A percentile compares a stretch with the other conserved stretches of the same genome.
Evolutionary conservation across 805 yeast genomes (phyloP).

Genomic region (Aciculoconidium aculeatum): DNA sequence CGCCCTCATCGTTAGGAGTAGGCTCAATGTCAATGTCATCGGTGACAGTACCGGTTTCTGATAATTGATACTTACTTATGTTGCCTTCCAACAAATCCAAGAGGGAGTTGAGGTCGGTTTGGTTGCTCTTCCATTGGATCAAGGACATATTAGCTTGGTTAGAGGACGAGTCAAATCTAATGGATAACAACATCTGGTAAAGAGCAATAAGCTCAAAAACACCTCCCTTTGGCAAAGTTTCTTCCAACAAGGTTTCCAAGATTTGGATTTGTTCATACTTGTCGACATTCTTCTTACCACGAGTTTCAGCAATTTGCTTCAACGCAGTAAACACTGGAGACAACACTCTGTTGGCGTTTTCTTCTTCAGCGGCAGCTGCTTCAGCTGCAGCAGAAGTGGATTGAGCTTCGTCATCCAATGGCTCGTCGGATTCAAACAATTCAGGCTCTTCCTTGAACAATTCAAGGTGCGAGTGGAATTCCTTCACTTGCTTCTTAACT

Average conservation of each 20-base stretch:
- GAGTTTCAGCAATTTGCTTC: slow-evolving; percentile 70
- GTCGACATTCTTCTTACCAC: slow-evolving; percentile 95
- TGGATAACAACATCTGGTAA: slow-evolving; percentile 75
- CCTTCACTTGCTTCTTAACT: slow-evolving; percentile 72
- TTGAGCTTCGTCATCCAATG: slow-evolving; percentile 24
- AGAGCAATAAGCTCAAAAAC: slow-evolving; percentile 76
- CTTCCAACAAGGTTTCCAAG: slow-evolving; percentile 56
- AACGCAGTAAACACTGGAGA: slow-evolving; percentile 63
- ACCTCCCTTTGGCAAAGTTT: slow-evolving; percentile 17
- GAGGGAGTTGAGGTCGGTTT: slow-evolving; percentile 54
- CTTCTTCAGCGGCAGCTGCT: slow-evolving; percentile 18
- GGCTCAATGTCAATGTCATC: slow-evolving; percentile 72
- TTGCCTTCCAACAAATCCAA: slow-evolving; percentile 66
- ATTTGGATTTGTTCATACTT: slow-evolving; percentile 67
- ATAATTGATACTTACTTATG: slow-evolving; percentile 51
- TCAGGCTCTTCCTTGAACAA: slow-evolving; percentile 67
- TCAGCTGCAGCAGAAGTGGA: slow-evolving; percentile 19
- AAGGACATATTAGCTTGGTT: slow-evolving; percentile 68
- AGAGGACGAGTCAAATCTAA: slow-evolving; percentile 77
- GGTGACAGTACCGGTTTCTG: slow-evolving; percentile 64
- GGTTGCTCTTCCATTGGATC: slow-evolving; percentile 73
- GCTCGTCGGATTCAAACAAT: slow-evolving; percentile 55
- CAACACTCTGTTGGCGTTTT: slow-evolving; percentile 32
- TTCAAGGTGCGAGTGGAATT: slow-evolving; percentile 54
- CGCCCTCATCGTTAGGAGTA: slow-evolving; percentile 54